Evolutionary conservation across 2,329 filamentous ascomycete genomes (phyloP), one percentile per base, ranked within the genome.

Genomic region (Colletotrichum orchidophilum): DNA sequence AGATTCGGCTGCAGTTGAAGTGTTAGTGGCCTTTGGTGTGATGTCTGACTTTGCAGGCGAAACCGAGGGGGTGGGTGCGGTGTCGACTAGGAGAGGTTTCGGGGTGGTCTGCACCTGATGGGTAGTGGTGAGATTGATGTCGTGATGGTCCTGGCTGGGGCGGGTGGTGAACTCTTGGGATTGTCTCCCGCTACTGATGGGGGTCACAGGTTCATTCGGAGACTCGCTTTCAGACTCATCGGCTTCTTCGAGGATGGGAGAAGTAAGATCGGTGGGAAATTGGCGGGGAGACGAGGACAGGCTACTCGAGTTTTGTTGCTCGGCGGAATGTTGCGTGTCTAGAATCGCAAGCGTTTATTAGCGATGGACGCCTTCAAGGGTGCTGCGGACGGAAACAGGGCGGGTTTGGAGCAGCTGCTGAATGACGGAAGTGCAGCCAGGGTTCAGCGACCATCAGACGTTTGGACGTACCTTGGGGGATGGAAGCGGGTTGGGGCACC

Each of bases 141-240:
- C 76, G 69, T 80, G 76, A 46, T 75, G 76, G 63, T 86, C 82
- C 74, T 82, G 81, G 62, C 79, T 80, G 65, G 83, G 82, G 71
- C 83, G 77, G 42, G 81, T 79, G 58, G 82, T 82, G 73, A 90
- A 89, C 74, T 89, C 87, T 69, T 86, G 85, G 57, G 88, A 89
- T 76, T 87, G 79, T 61, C 82, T 85, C 72, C 86, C 84, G 75
- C 83, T 83, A 75, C 89, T 91, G 71, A 89, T 86, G 58, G 90
- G 90, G 26, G 90, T 92, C 69, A 89, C 83, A 54, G 90, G 90
- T 74, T 91, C 90, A 80, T 87, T 87, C 66, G 84, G 82, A 27
- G 85, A 86, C 75, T 91, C 89, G 78, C 86, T 90, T 73, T 87
- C 86, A 9, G 88, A 90, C 77, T 91, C 89, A 80, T 88, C 88